phyloP scores from a whole-genome alignment of 1,284 basidiomycete genomes.

The Sphaerobolus stellatus region DNA sequence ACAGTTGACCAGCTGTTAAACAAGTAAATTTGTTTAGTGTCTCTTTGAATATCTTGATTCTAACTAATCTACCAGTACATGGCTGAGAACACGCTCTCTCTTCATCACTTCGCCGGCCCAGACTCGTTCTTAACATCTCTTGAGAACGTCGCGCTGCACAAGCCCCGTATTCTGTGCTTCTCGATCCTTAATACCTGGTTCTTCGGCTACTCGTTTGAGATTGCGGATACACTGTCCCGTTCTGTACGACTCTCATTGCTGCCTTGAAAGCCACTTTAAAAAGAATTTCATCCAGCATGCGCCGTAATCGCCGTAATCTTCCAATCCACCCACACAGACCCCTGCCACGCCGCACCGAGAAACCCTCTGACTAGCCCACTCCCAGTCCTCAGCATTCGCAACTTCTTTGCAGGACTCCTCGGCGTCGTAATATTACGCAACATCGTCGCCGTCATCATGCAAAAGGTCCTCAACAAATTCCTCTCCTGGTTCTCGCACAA shows the following conservation, averaged over 20 bases:
- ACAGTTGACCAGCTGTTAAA: too few relatives aligned
- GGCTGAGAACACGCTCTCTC: constrained; percentile 85
- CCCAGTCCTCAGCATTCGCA: too few relatives aligned
- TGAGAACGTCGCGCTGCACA: constrained; percentile 48
- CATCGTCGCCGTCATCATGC: constrained; percentile 72
- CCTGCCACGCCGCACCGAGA: too few relatives aligned
- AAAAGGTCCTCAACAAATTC: constrained; percentile 58
- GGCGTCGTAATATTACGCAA: too few relatives aligned
- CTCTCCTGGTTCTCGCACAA: constrained; percentile 83
- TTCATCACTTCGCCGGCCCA: constrained; percentile 77
- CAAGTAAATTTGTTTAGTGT: too few relatives aligned
- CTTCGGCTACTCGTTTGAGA: constrained; percentile 66
- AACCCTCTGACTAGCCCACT: too few relatives aligned
- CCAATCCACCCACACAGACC: too few relatives aligned
- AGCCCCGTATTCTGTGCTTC: constrained; percentile 76
- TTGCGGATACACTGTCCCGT: constrained; percentile 69
- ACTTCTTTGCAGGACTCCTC: constrained; percentile 62
- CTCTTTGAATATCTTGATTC: too few relatives aligned
- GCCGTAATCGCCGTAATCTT: too few relatives aligned
- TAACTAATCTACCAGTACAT: constrained; percentile 85
- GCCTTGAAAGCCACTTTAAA: too few relatives aligned
- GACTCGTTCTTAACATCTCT: constrained; percentile 65
- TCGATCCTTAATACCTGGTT: constrained; percentile 69
- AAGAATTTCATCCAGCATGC: too few relatives aligned
- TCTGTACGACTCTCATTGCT: too few relatives aligned